Evolutionary conservation across 1,284 basidiomycete species (phyloP).

Genomic region (Stygiomarasmius scandens): DNA sequence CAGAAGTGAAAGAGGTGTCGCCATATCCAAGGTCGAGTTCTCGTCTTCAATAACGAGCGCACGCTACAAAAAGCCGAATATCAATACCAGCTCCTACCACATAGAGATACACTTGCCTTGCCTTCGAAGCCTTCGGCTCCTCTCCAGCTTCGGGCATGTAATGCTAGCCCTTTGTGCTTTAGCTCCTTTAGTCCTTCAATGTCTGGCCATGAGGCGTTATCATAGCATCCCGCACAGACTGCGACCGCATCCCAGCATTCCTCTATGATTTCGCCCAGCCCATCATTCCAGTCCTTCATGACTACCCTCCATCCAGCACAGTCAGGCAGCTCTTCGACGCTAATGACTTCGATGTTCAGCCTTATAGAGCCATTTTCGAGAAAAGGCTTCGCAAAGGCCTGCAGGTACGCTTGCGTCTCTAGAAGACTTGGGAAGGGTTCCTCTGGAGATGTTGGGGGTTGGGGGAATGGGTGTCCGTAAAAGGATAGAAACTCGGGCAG

Average conservation of each 20-base stretch:
- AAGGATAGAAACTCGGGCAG: slow-evolving; percentile 49
- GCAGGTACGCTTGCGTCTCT: slow-evolving; percentile 46
- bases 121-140: slow-evolving; percentile 39
- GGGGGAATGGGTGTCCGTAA: slow-evolving; percentile 38
- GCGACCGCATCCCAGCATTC: slow-evolving; percentile 50
- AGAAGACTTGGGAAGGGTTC: slow-evolving; percentile 48
- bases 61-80: slow-evolving; percentile 30
- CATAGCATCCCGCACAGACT: slow-evolving; percentile 46
- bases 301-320: slow-evolving; percentile 42
- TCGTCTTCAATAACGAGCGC: slow-evolving; percentile 27
- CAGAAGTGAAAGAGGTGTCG: background rate
- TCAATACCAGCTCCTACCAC: background rate
- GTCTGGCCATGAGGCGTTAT: slow-evolving; percentile 44
- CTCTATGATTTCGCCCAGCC: slow-evolving; percentile 23
- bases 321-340: slow-evolving; percentile 36
- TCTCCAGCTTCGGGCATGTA: slow-evolving; percentile 38
- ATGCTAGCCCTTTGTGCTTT: slow-evolving; percentile 33
- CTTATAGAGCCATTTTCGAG: slow-evolving; percentile 36
- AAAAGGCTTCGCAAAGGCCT: slow-evolving; percentile 38
- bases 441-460: slow-evolving; percentile 25
- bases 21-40: background rate
- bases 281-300: slow-evolving; percentile 39
- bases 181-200: slow-evolving; percentile 38
- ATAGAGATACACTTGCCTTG: slow-evolving; percentile 34
- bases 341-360: slow-evolving; percentile 40